Evolutionary conservation across 192 early-diverging fungal species (phyloP).

Genomic region (Phlyctochytrium planicorne): DNA sequence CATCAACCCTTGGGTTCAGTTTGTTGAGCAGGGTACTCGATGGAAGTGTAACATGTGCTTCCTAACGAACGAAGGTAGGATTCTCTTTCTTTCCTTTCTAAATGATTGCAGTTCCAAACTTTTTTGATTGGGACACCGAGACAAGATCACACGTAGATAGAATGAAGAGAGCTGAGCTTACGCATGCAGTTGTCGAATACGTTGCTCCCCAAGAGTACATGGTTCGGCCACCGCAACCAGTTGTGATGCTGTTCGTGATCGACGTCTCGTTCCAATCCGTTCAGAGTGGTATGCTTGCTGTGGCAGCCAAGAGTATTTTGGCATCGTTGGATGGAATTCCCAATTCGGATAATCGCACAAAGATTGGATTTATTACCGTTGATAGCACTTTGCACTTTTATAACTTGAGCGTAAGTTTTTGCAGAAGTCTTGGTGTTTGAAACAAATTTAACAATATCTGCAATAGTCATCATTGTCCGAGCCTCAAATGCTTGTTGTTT

Average conservation of each 20-base stretch:
- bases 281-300: conserved; percentile 78
- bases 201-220: conserved; percentile 97
- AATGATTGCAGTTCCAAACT: conserved; percentile 42
- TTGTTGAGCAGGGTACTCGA: conserved; percentile 91
- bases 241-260: conserved; percentile 89
- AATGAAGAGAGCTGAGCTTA: conserved; percentile 86
- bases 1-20: conserved; percentile 94
- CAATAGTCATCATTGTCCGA: conserved; percentile 54
- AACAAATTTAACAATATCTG: conserved; percentile 9
- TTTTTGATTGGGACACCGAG: conserved; percentile 64
- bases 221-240: conserved; percentile 96
- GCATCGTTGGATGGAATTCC: conserved; percentile 82
- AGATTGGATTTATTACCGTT: conserved; percentile 86
- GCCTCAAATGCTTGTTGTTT: conserved; percentile 92
- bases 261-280: conserved; percentile 92
- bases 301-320: conserved; percentile 77
- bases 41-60: conserved; percentile 98
- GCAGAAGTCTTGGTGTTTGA: conserved; percentile 12
- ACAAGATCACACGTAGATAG: conserved; percentile 78
- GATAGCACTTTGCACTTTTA: conserved; percentile 90
- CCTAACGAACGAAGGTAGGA: conserved; percentile 80
- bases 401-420: conserved; percentile 64
- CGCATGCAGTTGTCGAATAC: conserved; percentile 88
- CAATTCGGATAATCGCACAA: conserved; percentile 84
- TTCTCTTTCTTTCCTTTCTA: background rate